Evolutionary conservation across 148 eudicot species (phyloP).

Genomic region (Vaccinium corymbosum): DNA sequence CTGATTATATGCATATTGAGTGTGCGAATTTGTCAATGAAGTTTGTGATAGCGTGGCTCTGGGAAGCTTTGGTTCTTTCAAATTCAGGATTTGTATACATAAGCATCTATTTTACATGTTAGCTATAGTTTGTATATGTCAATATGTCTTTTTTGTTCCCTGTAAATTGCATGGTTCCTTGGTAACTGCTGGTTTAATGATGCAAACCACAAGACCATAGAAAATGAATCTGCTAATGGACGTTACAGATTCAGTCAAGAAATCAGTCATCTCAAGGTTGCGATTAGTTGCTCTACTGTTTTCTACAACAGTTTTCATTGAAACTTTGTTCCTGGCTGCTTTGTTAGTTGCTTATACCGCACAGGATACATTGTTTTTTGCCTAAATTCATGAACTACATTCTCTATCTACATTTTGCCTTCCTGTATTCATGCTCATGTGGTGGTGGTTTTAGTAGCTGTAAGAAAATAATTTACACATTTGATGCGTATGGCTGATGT

Average conservation of each 20-base stretch:
- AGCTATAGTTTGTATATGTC: neutral
- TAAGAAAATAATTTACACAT: neutral
- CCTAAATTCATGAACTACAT: neutral
- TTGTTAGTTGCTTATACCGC: neutral
- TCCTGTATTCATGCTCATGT: neutral
- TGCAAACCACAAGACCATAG: neutral
- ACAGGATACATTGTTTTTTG: neutral
- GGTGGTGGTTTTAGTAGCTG: neutral
- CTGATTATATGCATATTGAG: neutral
- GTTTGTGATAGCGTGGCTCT: neutral
- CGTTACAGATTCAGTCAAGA: neutral
- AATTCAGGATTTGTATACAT: neutral
- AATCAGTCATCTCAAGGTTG: neutral
- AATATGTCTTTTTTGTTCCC: neutral
- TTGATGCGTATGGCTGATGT: neutral
- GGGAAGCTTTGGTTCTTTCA: neutral
- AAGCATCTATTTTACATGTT: neutral
- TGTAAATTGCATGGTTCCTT: neutral
- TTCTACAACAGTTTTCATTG: neutral
- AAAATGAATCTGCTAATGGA: neutral
- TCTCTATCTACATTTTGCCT: neutral
- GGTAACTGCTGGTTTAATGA: neutral
- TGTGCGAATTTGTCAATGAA: neutral
- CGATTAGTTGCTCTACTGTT: neutral
- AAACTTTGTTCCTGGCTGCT: neutral